Base-by-base conservation (phyloP, 2,329 filamentous ascomycete genomes). In the Arachnopeziza araneosa region DNA sequence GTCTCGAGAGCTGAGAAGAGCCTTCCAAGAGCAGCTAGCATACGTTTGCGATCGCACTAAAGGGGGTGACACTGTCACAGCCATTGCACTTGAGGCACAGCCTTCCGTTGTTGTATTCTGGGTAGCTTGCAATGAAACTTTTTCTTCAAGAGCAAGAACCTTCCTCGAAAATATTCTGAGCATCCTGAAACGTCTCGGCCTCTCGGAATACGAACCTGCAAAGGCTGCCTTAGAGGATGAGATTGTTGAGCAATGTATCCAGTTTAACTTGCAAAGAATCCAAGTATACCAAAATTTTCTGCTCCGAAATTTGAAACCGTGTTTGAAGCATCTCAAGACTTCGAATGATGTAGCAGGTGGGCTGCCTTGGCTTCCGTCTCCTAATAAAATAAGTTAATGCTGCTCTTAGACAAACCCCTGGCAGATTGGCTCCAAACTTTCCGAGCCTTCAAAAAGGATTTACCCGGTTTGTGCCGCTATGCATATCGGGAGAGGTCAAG, bases 101-200 rank as follows among this genome's bases (percentile, higher is more conserved):
- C 50, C 65, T 0, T 59, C 72, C 0, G 63, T 64, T 19, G 73
- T 72, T 55, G 67, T 72, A 2, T 78, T 79, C 49, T 80, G 78
- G 75, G 54, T 80, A 6, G 74, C 79, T 2, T 74, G 73, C 1
- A 82, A 81, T 60, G 60, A n/a, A 22, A 44, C 6, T 12, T 44
- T 44, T 44, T 3, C 36, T 19, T 12, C 24, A 44, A 24, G 2
- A 19, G 51, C 53, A 36, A 58, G 36, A 19, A 55, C 50, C 24
- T 63, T 64, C 36, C 55, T 63, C 50, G 23, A 52, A 36, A 55
- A 26, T 55, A 60, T 60, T 52, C 50, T 63, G 21, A 57, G 49
- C 24, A 55, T 36, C 53, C 36, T 63, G 21, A 12, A 61, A 59
- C 57, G 54, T 26, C 54, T 64, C 56, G 48, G 53, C 30, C 17